These are phyloP conservation scores for Malus sieversii DNA, from an alignment of 306 rosid genomes.

Conservation along the genomic window DNA sequence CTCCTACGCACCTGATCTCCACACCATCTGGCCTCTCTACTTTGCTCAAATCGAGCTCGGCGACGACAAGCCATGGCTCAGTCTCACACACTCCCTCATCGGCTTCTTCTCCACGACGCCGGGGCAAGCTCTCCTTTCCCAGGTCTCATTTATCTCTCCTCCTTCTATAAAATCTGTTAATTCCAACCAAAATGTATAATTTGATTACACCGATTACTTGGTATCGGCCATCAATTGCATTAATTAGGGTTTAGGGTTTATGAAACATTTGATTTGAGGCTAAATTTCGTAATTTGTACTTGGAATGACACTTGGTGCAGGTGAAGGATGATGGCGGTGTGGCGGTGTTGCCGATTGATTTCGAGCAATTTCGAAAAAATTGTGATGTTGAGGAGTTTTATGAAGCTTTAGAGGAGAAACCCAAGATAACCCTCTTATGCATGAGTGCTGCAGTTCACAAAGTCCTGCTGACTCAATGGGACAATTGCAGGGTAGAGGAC, in stretches of 20 bases:
- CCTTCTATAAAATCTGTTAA: not conserved
- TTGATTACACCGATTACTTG: not conserved
- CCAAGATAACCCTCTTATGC: conserved; percentile 66
- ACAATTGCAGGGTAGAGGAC: conserved; percentile 30
- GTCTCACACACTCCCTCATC: conserved; percentile 49
- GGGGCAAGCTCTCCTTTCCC: conserved; percentile 43
- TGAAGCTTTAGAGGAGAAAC: conserved; percentile 52
- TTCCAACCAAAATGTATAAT: too few species aligned
- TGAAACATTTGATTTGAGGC: not conserved
- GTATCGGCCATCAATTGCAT: not conserved
- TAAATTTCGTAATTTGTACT: not conserved
- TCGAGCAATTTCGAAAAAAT: conserved; percentile 44
- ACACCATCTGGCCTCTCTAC: conserved; percentile 33
- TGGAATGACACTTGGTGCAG: conserved; percentile 9
- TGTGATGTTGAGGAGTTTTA: conserved; percentile 43
- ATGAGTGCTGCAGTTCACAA: conserved; percentile 69
- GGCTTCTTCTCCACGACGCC: conserved; percentile 48
- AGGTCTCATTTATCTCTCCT: conserved; percentile 28
- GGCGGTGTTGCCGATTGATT: conserved; percentile 52
- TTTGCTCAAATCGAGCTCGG: conserved; percentile 58
- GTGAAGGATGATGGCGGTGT: conserved; percentile 41
- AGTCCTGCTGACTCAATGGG: conserved; percentile 47
- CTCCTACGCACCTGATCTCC: conserved; percentile 15
- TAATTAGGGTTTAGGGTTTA: conserved; percentile 9
- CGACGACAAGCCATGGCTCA: conserved; percentile 50